Percentiles rank a stretch among this genome's conserved stretches.
phyloP scores from a whole-genome alignment of 2,329 filamentous ascomycete genomes.

The Colletotrichum sp. region DNA sequence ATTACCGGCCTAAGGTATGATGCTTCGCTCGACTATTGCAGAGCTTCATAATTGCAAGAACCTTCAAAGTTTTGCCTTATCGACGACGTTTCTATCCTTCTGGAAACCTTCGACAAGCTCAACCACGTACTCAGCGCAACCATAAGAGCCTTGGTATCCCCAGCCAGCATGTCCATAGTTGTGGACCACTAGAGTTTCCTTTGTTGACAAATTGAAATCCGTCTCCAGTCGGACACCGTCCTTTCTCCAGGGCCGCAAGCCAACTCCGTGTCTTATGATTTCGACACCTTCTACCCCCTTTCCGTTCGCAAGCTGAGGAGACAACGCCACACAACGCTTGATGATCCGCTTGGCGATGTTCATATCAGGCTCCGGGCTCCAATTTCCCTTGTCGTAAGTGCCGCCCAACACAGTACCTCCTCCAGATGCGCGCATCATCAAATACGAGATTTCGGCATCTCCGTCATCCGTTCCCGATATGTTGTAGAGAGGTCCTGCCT shows the following conservation, averaged over 20 bases:
- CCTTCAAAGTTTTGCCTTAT: slow-evolving; percentile 31
- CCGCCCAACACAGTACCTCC: slow-evolving; percentile 89
- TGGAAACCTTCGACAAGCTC: slow-evolving; percentile 69
- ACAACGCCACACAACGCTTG: slow-evolving; percentile 70
- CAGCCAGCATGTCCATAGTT: slow-evolving; percentile 82
- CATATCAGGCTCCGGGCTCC: slow-evolving; percentile 79
- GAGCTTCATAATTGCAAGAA: not conserved
- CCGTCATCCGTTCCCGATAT: slow-evolving; percentile 77
- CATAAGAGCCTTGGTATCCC: slow-evolving; percentile 75
- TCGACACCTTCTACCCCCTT: slow-evolving; percentile 75
- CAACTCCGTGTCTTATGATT: slow-evolving; percentile 84
- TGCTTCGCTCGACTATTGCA: not conserved
- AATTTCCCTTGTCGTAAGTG: slow-evolving; percentile 78
- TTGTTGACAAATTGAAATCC: slow-evolving; percentile 61
- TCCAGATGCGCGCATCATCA: slow-evolving; percentile 79
- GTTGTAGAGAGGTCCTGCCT: slow-evolving; percentile 71
- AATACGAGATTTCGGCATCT: slow-evolving; percentile 74
- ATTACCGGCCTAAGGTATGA: not conserved
- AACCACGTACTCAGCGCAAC: slow-evolving; percentile 70
- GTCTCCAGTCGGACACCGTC: slow-evolving; percentile 55
- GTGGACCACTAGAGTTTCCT: slow-evolving; percentile 71
- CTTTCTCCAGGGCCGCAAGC: slow-evolving; percentile 35
- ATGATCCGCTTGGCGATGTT: slow-evolving; percentile 85
- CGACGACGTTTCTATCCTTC: slow-evolving; percentile 28
- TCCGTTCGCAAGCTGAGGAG: slow-evolving; percentile 67